Evolutionary conservation across 768 basidiomycete genomes (phyloP).

Genomic region (Cystoderma amianthinum): DNA sequence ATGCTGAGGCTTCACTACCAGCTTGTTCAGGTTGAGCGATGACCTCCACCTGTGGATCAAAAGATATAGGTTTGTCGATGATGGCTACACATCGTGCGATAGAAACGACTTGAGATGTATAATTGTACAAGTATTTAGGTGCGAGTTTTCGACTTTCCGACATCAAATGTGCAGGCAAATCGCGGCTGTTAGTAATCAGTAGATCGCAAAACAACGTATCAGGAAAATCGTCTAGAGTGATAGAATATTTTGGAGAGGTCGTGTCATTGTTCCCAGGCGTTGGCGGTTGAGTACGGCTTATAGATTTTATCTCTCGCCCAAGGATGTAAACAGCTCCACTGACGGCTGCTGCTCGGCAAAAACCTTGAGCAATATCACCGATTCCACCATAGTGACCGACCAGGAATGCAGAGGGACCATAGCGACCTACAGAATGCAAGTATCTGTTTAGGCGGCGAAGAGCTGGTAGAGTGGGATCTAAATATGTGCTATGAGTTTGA

Average conservation of each 20-base stretch:
- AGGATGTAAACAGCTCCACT: constrained; percentile 69
- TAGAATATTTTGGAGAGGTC: constrained; percentile 22
- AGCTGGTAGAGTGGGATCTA: constrained; percentile 64
- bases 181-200: constrained; percentile 32
- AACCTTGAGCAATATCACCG: constrained; percentile 91
- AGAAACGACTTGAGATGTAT: constrained; percentile 2
- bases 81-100: constrained; percentile 30
- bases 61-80: constrained; percentile 16
- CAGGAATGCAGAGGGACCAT: constrained; percentile 78
- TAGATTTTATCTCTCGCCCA: constrained; percentile 35
- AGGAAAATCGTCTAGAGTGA: constrained; percentile 54
- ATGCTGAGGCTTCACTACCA: constrained; percentile 4
- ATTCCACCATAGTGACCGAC: constrained; percentile 93
- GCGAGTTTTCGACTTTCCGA: background rate
- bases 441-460: constrained; percentile 68
- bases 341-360: constrained; percentile 83
- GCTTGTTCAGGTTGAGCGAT: constrained; percentile 1
- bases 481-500: constrained; percentile 8
- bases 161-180: background rate
- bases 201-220: constrained; percentile 49
- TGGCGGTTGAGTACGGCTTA: constrained; percentile 10
- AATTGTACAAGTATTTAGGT: background rate
- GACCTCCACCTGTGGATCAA: background rate
- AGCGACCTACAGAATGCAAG: constrained; percentile 75
- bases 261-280: background rate